phyloP scores from a whole-genome alignment of 768 basidiomycete species.

The Boletus coccyginus region DNA sequence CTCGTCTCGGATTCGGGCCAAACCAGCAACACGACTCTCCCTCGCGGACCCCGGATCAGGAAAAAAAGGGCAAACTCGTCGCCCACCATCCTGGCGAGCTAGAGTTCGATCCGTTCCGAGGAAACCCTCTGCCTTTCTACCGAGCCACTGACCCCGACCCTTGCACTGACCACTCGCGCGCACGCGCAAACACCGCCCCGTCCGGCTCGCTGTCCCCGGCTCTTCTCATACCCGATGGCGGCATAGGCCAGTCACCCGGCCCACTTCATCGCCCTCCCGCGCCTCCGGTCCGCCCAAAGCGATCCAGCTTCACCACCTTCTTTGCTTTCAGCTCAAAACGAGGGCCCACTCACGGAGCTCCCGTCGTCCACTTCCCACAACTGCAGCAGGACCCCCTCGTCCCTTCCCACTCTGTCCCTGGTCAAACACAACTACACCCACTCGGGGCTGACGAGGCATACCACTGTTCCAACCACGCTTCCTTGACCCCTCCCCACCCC shows the following conservation, averaged over 20 bases:
- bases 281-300: constrained; percentile 29
- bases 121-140: constrained; percentile 16
- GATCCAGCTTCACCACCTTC: constrained; percentile 40
- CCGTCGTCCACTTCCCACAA: constrained; percentile 15
- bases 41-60: background rate
- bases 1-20: constrained; percentile 33
- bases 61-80: constrained; percentile 33
- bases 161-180: background rate
- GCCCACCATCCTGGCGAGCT: constrained; percentile 40
- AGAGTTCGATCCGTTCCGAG: constrained; percentile 31
- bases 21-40: constrained; percentile 12
- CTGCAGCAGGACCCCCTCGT: constrained; percentile 8
- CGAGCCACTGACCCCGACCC: background rate
- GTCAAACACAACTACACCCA: constrained; percentile 14
- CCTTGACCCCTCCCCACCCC: constrained; percentile 26
- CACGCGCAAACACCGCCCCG: constrained; percentile 31
- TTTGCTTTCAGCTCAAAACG: constrained; percentile 30
- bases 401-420: constrained; percentile 11
- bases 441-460: constrained; percentile 39
- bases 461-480: constrained; percentile 51
- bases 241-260: constrained; percentile 64
- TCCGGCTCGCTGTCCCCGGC: constrained; percentile 36
- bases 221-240: constrained; percentile 49
- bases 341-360: constrained; percentile 18
- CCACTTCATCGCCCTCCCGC: constrained; percentile 20